Percentiles rank a stretch among this genome's conserved stretches.
Conservation (phyloP, 345 rosid genomes). For the Aethionema arabicum region DNA sequence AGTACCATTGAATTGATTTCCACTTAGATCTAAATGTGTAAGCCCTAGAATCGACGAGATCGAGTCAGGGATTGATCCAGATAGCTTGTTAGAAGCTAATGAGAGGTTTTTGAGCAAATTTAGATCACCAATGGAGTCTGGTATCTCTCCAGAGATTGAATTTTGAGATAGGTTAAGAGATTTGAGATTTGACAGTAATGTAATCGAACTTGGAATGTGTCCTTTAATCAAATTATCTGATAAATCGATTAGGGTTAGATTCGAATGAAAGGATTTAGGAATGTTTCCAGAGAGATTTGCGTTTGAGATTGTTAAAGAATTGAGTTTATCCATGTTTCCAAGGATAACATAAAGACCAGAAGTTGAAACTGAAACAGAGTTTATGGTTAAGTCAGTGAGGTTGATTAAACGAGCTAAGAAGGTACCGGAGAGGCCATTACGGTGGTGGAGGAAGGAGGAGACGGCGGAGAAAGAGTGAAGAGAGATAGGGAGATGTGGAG, state of each 20-base stretch:
- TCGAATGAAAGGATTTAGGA: conserved; percentile 49
- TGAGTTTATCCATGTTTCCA: conserved; percentile 62
- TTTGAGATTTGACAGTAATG: conserved; percentile 64
- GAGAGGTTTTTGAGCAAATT: conserved; percentile 65
- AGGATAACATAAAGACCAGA: conserved; percentile 77
- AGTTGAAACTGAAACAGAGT: conserved; percentile 54
- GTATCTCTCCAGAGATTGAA: conserved; percentile 64
- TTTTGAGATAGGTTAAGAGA: conserved; percentile 62
- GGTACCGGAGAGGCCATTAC: conserved; percentile 65
- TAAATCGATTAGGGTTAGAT: conserved; percentile 74
- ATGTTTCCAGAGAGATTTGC: conserved; percentile 68
- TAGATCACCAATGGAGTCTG: conserved; percentile 62
- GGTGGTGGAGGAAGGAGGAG: conserved; percentile 59
- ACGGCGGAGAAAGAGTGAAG: conserved; percentile 62
- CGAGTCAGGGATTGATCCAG: conserved; percentile 82
- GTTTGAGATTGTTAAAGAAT: conserved; percentile 58
- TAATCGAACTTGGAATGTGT: conserved; percentile 61
- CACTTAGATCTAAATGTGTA: conserved; percentile 77
- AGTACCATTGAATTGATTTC: conserved; percentile 85
- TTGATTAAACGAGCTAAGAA: conserved; percentile 66
- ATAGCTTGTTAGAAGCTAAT: conserved; percentile 69
- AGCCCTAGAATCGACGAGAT: conserved; percentile 71
- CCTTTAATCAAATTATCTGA: conserved; percentile 73
- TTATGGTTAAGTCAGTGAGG: conserved; percentile 77
- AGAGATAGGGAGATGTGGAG: conserved; percentile 62